Base-by-base conservation (phyloP, 2,329 filamentous ascomycete species). In the Aureobasidium sp. region DNA sequence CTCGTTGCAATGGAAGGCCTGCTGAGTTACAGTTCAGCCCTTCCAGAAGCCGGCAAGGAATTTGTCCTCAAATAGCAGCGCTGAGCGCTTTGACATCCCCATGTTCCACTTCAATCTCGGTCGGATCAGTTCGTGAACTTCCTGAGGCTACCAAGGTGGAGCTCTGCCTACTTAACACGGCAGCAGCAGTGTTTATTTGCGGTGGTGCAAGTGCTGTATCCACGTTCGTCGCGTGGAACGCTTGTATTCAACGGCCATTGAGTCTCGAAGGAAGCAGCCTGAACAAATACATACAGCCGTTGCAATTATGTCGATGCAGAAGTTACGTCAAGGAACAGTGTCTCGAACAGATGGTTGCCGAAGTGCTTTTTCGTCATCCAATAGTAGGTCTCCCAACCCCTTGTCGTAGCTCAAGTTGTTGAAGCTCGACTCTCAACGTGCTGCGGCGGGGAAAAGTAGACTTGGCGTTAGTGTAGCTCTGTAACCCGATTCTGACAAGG, bases 41-140 rank as follows among this genome's bases (percentile, higher is more conserved):
- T 58, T 58, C 54, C 54, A 58, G 42, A 58, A 48, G 54, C 54
- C 45, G 32, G 32, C 42, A 42, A 21, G 21, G 54, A 58, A 58
- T 39, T 48, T 30, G 42, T 48, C 36, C 39, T 45, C 53, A 44
- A 37, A 48, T 32, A 21, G 30, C 42, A 48, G 45, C 32, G 57
- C 57, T 50, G 41, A 48, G 45, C 32, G 57, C 57, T 50, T 50
- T 45, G 57, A 59, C 57, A 59, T 49, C 57, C 57, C 54, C 54
- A 48, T 59, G 54, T 59, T 59, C 54, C 54, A 59, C 42, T 48
- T 59, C 48, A 59, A 59, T 59, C 54, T 59, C 54, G 54, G 54
- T 59, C 54, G 41, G 54, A 59, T 44, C 54, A 47, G 54, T 59
- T 59, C 54, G 54, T 36, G 54, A 39, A 57, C 53, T 57, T 57